Conservation (phyloP, 805 yeast species). For the Groenewaldozyma salmanticensis region DNA sequence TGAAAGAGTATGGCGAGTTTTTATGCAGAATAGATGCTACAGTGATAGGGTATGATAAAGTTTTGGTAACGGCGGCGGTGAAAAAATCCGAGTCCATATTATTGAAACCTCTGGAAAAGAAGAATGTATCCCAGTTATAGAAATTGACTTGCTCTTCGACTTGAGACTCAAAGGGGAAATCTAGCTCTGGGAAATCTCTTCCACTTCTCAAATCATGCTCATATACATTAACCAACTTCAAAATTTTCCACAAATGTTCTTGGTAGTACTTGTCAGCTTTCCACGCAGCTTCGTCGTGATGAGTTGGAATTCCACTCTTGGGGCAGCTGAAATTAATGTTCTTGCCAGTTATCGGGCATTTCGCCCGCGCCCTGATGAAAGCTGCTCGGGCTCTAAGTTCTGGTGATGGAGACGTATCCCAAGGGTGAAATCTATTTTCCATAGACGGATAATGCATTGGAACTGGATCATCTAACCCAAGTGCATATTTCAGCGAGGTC, state of each 20-base stretch:
- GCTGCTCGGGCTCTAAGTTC: constrained; percentile 90
- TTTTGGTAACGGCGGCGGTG: constrained; percentile 88
- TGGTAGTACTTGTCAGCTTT: constrained; percentile 69
- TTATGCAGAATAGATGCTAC: constrained; percentile 76
- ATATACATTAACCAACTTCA: constrained; percentile 80
- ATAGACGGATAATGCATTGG: constrained; percentile 59
- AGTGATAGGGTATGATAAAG: constrained; percentile 87
- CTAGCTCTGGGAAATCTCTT: constrained; percentile 89
- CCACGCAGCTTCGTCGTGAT: constrained; percentile 87
- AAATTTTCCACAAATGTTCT: constrained; percentile 51
- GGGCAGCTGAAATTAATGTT: constrained; percentile 86
- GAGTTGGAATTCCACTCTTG: constrained; percentile 91
- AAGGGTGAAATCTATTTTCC: constrained; percentile 67
- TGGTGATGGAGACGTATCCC: constrained; percentile 89
- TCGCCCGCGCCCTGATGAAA: constrained; percentile 73
- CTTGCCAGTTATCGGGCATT: constrained; percentile 80
- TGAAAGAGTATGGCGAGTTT: constrained; percentile 71
- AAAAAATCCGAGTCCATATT: constrained; percentile 98
- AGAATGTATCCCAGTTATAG: constrained; percentile 83
- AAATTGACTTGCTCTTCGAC: constrained; percentile 65
- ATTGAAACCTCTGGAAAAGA: constrained; percentile 84
- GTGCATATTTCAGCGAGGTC: constrained; percentile 14
- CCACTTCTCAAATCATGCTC: constrained; percentile 95
- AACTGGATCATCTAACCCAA: constrained; percentile 54
- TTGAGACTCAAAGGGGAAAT: constrained; percentile 76